Conservation (phyloP, 2,329 filamentous ascomycete species). For the Aspergillus sp. region DNA sequence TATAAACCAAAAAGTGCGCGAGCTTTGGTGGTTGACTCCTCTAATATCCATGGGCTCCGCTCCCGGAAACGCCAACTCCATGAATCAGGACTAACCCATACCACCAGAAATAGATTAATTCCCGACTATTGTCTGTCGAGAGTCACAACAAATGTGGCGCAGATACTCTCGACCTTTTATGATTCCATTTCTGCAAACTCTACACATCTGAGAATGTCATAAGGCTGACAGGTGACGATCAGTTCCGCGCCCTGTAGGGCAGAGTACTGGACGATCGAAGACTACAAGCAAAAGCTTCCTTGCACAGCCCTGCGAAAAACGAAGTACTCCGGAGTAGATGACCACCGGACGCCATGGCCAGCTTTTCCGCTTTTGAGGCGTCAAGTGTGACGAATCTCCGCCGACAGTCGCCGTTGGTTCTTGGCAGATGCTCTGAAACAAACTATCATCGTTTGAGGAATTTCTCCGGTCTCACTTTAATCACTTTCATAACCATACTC, state of each 20-base stretch:
- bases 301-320: background rate
- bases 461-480: conserved; percentile 8
- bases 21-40: background rate
- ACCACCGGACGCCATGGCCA: background rate
- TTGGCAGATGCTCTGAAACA: conserved; percentile 16
- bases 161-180: background rate
- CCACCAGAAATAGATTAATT: conserved; percentile 2
- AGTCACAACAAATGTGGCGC: background rate
- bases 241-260: background rate
- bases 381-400: conserved; percentile 32
- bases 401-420: background rate
- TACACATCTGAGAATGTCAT: background rate
- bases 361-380: background rate
- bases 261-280: background rate
- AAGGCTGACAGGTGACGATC: background rate
- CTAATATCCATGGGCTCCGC: background rate
- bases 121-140: background rate
- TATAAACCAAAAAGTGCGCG: background rate
- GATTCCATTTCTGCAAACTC: background rate
- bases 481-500: background rate
- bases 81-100: background rate
- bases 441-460: conserved; percentile 14
- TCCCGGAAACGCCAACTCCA: background rate
- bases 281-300: background rate
- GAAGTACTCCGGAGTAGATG: background rate